Conservation (phyloP, 352 stramenopile species). For the Phytopythium mirpurense region DNA sequence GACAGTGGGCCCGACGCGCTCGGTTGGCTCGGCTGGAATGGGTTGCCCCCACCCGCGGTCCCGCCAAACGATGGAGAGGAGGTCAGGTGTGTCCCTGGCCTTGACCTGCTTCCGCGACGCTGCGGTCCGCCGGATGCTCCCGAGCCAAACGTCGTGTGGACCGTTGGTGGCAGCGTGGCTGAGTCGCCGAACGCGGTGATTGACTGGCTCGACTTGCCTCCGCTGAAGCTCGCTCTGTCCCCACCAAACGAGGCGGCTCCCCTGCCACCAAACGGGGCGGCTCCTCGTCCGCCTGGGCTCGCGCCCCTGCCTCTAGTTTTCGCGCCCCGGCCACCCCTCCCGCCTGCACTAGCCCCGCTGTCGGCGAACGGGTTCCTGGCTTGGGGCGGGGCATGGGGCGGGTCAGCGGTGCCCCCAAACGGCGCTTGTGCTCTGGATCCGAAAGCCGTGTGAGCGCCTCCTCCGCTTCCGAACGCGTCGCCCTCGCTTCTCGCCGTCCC, state of each 20-base stretch:
- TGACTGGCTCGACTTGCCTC: neutral
- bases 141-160: constrained; percentile 3
- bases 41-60: neutral
- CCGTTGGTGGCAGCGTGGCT: neutral
- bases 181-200: neutral
- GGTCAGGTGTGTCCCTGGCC: neutral
- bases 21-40: neutral
- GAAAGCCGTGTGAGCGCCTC: neutral
- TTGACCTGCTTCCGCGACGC: neutral
- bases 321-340: neutral
- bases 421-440: neutral
- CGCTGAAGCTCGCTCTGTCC: neutral
- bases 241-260: neutral
- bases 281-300: neutral
- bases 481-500: neutral
- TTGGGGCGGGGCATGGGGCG: neutral
- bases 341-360: neutral
- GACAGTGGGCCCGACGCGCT: neutral
- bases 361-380: neutral
- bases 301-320: neutral
- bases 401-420: neutral
- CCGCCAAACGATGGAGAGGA: neutral
- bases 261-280: neutral
- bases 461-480: neutral
- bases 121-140: neutral